Evolutionary conservation across 2,329 filamentous ascomycete genomes (phyloP).

Genomic region (Trichoderma brevicompactum): DNA sequence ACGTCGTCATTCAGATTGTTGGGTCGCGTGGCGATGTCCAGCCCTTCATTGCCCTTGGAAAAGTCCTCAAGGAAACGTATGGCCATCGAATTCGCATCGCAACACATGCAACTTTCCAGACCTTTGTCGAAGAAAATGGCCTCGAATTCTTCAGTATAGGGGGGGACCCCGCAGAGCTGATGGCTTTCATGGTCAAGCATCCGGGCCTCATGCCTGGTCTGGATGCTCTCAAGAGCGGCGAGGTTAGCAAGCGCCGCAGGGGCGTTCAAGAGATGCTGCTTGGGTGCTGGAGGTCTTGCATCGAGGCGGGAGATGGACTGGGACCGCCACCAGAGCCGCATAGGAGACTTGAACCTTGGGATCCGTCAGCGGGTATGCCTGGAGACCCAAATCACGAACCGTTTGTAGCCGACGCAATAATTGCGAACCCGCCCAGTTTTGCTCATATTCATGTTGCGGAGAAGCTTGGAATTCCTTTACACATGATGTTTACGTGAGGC

Average conservation of each 20-base stretch:
- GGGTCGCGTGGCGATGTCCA: slow-evolving; percentile 77
- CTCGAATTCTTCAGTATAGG: slow-evolving; percentile 78
- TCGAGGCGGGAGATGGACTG: slow-evolving; percentile 73
- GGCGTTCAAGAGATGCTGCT: slow-evolving; percentile 80
- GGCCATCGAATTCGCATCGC: slow-evolving; percentile 75
- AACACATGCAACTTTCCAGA: slow-evolving; percentile 70
- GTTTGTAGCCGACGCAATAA: slow-evolving; percentile 83
- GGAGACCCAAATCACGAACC: slow-evolving; percentile 56
- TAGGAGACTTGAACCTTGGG: slow-evolving; percentile 52
- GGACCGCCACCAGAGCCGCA: slow-evolving; percentile 55
- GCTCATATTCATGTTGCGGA: slow-evolving; percentile 77
- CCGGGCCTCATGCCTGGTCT: slow-evolving; percentile 84
- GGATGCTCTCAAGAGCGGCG: slow-evolving; percentile 74
- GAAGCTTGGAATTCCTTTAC: slow-evolving; percentile 73
- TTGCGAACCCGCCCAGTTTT: slow-evolving; percentile 78
- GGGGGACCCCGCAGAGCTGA: slow-evolving; percentile 75
- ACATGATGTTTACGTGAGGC: slow-evolving; percentile 89
- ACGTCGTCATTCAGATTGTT: slow-evolving; percentile 76
- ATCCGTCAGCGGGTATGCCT: slow-evolving; percentile 40
- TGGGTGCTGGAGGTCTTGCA: slow-evolving; percentile 85
- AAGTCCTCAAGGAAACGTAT: slow-evolving; percentile 65
- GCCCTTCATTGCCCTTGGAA: slow-evolving; percentile 72
- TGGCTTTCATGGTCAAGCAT: slow-evolving; percentile 92
- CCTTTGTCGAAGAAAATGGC: slow-evolving; percentile 70
- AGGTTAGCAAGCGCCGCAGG: slow-evolving; percentile 73